Base-by-base conservation (phyloP, 306 rosid genomes). In the Hippophae gyantsensis region DNA sequence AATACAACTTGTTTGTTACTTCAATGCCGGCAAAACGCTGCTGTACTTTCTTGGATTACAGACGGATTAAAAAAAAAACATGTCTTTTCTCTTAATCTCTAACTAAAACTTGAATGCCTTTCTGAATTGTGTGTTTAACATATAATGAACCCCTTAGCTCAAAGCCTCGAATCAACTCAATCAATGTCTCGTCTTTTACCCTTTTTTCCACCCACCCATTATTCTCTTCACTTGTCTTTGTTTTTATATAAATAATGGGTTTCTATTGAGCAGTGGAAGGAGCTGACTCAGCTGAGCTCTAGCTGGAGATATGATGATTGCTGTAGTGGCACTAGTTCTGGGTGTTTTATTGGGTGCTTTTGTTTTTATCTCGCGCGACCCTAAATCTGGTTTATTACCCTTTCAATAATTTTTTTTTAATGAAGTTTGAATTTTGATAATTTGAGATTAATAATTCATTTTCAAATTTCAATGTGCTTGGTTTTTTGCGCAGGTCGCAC, bases 331-430 rank as follows among this genome's bases (percentile, higher is more conserved):
- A 69, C 64, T 82, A 82, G 26, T 82, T 61, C 62, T 82, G 49
- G 77, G 89, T 62, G 14, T 82, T 48, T 42, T 82, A 23, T 27
- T 85, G 27, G 84, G 62, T 61, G 41, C 75, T 71, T 66, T 84
- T 45, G 7, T 75, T 73, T 54, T 88, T 54, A 56, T 66, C 63
- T 78, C 80, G 40, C 78, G 62, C 54, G 45, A 23, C 72, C 65
- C 56, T 58, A 79, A 79, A 73, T 79, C 75, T 57, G 83, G 79
- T 79, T 63, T 60, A 32, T 32, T 2, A 32, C 38, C 38, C 38
- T 32, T 11, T 52, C 47, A 27, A 48, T 45, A 5, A 41, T 38
- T 18, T 41, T 44, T 46, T 44, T 55, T 38, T 44, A 43, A 43
- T 52, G 11, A 5, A n/a, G 2, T 55, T 43, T 14, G 42, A 38